Conservation (phyloP, 2,329 filamentous ascomycete species). For the Botrytis paeoniae region DNA sequence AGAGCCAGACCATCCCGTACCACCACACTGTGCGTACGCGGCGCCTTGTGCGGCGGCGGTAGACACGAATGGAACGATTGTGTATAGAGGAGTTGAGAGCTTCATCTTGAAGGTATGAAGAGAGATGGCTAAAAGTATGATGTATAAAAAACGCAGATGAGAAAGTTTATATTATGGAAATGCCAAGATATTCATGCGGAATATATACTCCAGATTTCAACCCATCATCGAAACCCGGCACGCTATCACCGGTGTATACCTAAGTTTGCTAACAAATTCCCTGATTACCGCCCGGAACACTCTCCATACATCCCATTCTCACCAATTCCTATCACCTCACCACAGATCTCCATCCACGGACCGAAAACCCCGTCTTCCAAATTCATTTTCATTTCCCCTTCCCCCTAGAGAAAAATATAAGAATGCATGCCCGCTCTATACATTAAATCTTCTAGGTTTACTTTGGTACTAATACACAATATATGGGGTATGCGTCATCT, state of each 20-base stretch:
- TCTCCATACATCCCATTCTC: background rate
- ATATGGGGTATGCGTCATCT: background rate
- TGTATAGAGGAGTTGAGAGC: background rate
- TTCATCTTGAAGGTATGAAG: conserved; percentile 5
- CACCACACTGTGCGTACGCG: conserved; percentile 31
- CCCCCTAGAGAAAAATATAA: background rate
- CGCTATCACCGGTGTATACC: background rate
- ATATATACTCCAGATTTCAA: background rate
- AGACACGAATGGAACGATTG: background rate
- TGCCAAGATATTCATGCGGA: background rate
- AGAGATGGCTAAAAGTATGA: background rate
- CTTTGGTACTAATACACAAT: background rate
- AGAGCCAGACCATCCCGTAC: conserved; percentile 33
- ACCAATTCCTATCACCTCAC: background rate
- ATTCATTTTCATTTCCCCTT: background rate
- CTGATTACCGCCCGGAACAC: background rate
- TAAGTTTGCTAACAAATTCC: too few species aligned
- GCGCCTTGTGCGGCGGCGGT: conserved; percentile 15
- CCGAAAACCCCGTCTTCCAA: background rate
- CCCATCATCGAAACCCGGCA: background rate
- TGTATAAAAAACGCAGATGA: background rate
- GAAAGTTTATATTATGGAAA: background rate
- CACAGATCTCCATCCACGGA: background rate
- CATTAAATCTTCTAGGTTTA: background rate
- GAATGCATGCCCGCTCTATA: background rate